phyloP scores from a whole-genome alignment of 345 rosid species.

The Rhodomyrtus tomentosa region DNA sequence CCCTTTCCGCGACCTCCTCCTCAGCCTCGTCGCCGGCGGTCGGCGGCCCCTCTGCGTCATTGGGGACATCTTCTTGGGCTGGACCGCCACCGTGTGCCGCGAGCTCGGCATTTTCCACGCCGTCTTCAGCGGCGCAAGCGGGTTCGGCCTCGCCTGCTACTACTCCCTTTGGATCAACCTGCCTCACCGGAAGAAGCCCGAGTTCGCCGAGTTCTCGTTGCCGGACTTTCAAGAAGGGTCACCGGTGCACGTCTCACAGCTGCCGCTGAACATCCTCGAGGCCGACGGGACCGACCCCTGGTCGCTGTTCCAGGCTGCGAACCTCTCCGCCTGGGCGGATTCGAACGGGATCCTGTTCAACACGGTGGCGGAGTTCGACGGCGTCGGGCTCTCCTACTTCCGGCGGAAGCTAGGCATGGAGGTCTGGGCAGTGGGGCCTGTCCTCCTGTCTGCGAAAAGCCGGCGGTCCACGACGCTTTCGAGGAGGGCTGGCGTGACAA shows the following conservation, averaged over 20 bases:
- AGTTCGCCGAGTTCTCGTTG: constrained; percentile 25
- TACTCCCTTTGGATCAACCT: constrained; percentile 42
- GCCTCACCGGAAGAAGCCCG: constrained; percentile 16
- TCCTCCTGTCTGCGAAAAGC: constrained; percentile 20
- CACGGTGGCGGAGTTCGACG: constrained; percentile 49
- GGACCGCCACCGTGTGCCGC: constrained; percentile 42
- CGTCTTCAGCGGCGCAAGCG: constrained; percentile 33
- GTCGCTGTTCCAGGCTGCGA: constrained; percentile 28
- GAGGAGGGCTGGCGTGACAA: neutral
- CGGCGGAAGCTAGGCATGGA: constrained; percentile 24
- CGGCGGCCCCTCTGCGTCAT: constrained; percentile 27
- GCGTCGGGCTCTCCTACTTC: constrained; percentile 37
- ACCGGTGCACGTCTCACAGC: constrained; percentile 32
- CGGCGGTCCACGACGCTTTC: constrained; percentile 2
- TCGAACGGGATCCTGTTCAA: constrained; percentile 49
- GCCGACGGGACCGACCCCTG: constrained; percentile 43
- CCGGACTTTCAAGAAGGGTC: constrained; percentile 47
- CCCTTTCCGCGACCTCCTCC: constrained; percentile 25
- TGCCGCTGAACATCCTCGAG: constrained; percentile 23
- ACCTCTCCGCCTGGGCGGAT: constrained; percentile 30
- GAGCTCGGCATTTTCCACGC: constrained; percentile 42
- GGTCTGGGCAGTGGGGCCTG: constrained; percentile 56
- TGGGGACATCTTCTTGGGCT: constrained; percentile 51
- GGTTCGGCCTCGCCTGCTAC: constrained; percentile 50
- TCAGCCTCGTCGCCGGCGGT: neutral